Conservation (phyloP, 1,139 yeast species). For the Magnusiomyces suaveolens region DNA sequence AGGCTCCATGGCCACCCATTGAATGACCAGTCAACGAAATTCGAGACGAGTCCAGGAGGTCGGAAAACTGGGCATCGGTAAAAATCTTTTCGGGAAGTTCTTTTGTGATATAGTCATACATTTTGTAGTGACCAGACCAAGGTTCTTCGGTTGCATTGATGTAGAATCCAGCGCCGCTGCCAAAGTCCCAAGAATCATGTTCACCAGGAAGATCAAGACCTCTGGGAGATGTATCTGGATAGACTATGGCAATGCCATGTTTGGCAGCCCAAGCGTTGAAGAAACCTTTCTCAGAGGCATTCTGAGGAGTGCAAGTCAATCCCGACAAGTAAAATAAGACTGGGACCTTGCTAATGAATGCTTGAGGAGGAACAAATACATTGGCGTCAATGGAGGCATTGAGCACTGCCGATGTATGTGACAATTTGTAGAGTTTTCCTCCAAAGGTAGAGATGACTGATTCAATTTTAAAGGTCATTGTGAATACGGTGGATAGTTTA, state of each 20-base stretch:
- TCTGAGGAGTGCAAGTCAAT: constrained; percentile 85
- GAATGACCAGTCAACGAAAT: constrained; percentile 87
- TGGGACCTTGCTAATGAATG: constrained; percentile 41
- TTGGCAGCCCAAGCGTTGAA: constrained; percentile 73
- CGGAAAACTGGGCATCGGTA: constrained; percentile 30
- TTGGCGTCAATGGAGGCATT: constrained; percentile 73
- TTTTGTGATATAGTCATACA: constrained; percentile 73
- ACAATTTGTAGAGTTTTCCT: constrained; percentile 65
- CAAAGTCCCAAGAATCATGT: constrained; percentile 80
- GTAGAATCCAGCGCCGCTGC: constrained; percentile 92
- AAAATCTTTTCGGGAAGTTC: constrained; percentile 55
- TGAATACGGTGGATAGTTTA: constrained; percentile 23
- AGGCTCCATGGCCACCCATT: constrained; percentile 96
- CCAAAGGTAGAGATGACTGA: constrained; percentile 59
- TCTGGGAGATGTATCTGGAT: constrained; percentile 95
- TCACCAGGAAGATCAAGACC: constrained; percentile 81
- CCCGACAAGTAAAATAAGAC: constrained; percentile 79
- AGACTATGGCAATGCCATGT: constrained; percentile 77
- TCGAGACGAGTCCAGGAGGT: constrained; percentile 45
- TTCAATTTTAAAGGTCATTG: constrained; percentile 38
- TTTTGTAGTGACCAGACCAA: constrained; percentile 63
- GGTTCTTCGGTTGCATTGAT: constrained; percentile 71
- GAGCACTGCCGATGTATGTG: constrained; percentile 62
- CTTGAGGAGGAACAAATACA: constrained; percentile 60
- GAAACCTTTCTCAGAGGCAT: constrained; percentile 90